phyloP scores from a whole-genome alignment of 163 green algal genomes.

The Prototheca cutis region DNA sequence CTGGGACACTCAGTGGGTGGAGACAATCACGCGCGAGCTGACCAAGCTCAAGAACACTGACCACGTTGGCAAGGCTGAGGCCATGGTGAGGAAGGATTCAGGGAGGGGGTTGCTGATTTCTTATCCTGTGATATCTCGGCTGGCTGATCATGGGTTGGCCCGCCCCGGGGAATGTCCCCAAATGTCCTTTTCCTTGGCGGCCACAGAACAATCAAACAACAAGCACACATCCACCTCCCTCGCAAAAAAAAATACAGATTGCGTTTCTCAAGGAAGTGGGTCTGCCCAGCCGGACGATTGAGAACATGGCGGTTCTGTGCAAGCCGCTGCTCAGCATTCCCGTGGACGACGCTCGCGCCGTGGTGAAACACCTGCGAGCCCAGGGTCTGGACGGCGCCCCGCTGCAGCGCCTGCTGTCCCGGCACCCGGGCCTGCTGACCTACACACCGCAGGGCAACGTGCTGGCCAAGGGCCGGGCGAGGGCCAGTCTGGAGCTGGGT shows the following conservation, averaged over 20 bases:
- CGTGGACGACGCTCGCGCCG: conserved; percentile 7
- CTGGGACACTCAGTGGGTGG: conserved; percentile 4
- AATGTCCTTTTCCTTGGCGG: no score
- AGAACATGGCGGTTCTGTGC: conserved; percentile 28
- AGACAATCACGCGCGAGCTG: neutral
- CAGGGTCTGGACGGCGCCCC: conserved; percentile 12
- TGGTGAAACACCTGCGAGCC: conserved; percentile 17
- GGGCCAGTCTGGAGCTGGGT: conserved; percentile 10
- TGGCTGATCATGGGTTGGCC: no score
- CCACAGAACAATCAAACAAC: no score
- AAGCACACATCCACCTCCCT: no score
- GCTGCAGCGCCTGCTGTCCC: conserved; percentile 15
- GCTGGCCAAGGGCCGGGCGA: conserved; percentile 21
- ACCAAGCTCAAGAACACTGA: neutral
- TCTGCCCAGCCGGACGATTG: conserved; percentile 10
- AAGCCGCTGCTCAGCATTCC: conserved; percentile 19
- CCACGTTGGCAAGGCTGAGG: neutral
- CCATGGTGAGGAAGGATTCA: neutral
- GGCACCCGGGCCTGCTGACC: conserved; percentile 25
- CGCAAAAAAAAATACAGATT: no score
- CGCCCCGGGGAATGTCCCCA: no score
- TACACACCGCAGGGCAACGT: conserved; percentile 15
- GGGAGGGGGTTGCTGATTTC: no score
- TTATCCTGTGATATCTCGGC: no score
- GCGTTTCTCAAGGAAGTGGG: conserved; percentile 14